Percentiles rank a stretch among this genome's conserved stretches.
phyloP scores from a whole-genome alignment of 441 rosid genomes.

The Lepidium campestre region DNA sequence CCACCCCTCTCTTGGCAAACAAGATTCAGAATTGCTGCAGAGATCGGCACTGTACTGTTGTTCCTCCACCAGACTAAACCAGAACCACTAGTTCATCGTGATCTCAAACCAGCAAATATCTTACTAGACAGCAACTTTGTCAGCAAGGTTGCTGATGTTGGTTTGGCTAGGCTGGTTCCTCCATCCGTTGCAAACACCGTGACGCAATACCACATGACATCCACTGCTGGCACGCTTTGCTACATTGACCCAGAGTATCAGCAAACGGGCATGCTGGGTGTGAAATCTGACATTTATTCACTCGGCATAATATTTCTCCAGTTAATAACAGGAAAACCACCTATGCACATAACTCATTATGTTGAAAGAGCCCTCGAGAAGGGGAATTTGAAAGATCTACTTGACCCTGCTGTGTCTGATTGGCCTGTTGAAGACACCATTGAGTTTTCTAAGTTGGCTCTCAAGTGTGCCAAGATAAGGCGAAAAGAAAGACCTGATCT shows the following conservation, averaged over 20 bases:
- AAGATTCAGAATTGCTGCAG: conserved; percentile 82
- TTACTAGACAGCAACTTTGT: conserved; percentile 83
- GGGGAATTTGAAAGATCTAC: conserved; percentile 50
- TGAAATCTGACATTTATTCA: conserved; percentile 84
- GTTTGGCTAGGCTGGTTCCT: conserved; percentile 88
- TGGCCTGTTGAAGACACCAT: conserved; percentile 85
- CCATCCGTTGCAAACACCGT: conserved; percentile 72
- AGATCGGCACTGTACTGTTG: conserved; percentile 70
- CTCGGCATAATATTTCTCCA: conserved; percentile 84
- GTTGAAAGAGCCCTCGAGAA: conserved; percentile 62
- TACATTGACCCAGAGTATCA: conserved; percentile 96
- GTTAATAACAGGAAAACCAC: conserved; percentile 68
- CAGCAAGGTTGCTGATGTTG: conserved; percentile 90
- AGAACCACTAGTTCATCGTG: conserved; percentile 92
- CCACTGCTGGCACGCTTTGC: conserved; percentile 94
- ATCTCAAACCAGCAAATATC: conserved; percentile 85
- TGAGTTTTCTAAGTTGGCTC: conserved; percentile 59
- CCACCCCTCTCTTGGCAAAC: conserved; percentile 80
- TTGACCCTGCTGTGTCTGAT: conserved; percentile 66
- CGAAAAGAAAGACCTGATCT: conserved; percentile 90
- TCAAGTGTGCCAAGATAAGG: conserved; percentile 77
- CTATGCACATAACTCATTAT: conserved; percentile 90
- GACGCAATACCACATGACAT: conserved; percentile 90
- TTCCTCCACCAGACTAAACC: conserved; percentile 95
- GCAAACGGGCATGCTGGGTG: conserved; percentile 91